Evolutionary conservation across 148 eudicot species (phyloP).

Genomic region (Arctostaphylos glauca): DNA sequence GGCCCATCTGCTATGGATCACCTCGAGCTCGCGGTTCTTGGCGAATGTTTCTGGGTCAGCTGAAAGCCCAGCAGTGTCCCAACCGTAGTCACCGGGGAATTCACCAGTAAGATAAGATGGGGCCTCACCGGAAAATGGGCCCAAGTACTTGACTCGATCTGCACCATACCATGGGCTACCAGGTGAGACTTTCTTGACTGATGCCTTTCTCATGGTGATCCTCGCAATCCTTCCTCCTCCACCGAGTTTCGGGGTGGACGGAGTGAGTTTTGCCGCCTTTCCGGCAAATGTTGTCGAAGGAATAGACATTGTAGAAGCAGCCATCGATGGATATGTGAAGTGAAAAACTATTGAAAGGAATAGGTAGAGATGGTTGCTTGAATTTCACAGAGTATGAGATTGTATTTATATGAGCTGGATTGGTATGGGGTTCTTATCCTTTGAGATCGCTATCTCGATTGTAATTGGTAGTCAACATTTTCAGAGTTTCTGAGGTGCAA

Average conservation of each 20-base stretch:
- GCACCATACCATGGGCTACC: too few relatives aligned
- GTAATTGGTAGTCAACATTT: too few relatives aligned
- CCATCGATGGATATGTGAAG: not conserved
- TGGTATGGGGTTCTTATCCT: too few relatives aligned
- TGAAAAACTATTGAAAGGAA: not conserved
- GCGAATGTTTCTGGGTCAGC: constrained; percentile 31
- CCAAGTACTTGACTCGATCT: constrained; percentile 30
- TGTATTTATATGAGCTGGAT: too few relatives aligned
- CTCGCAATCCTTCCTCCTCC: constrained; percentile 16
- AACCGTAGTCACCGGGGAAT: constrained; percentile 32
- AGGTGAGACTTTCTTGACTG: not conserved
- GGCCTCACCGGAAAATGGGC: constrained; percentile 31
- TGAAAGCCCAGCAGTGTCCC: constrained; percentile 34
- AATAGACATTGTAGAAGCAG: constrained; percentile 24
- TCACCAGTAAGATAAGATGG: constrained; percentile 31
- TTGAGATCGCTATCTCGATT: too few relatives aligned
- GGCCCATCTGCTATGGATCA: too few relatives aligned
- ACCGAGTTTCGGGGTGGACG: constrained; percentile 19
- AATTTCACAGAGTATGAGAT: too few relatives aligned
- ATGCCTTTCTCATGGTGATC: constrained; percentile 24
- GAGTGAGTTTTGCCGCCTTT: constrained; percentile 19
- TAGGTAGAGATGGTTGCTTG: not conserved
- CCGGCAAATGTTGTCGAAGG: constrained; percentile 25
- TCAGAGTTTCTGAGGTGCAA: too few relatives aligned
- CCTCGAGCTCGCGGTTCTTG: constrained; percentile 18